phyloP scores from a whole-genome alignment of 2,329 filamentous ascomycete species.

The Colletotrichum cordylinicola region DNA sequence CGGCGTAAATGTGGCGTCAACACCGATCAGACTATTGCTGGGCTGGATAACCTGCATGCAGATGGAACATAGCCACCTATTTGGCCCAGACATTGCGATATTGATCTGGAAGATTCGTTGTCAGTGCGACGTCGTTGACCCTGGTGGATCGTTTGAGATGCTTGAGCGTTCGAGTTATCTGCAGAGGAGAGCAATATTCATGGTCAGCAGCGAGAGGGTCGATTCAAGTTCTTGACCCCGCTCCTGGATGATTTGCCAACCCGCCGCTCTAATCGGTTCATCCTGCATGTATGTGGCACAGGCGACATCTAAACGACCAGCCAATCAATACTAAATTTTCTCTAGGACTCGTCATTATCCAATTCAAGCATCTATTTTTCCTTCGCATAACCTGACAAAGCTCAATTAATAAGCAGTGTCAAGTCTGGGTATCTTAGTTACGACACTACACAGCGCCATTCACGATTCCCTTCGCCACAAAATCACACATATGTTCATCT shows the following conservation, averaged over 20 bases:
- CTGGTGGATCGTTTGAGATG: fast-evolving
- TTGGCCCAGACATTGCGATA: background rate
- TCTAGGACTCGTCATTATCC: background rate
- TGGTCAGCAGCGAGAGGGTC: background rate
- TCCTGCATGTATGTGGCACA: background rate
- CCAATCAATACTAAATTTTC: background rate
- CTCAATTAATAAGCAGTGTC: background rate
- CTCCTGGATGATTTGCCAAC: fast-evolving
- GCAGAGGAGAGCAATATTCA: fast-evolving
- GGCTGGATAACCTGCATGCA: background rate
- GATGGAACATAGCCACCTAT: fast-evolving
- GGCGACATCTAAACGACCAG: background rate
- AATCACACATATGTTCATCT: constrained; percentile 28
- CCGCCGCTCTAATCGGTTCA: background rate
- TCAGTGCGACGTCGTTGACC: fast-evolving
- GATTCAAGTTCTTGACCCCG: background rate
- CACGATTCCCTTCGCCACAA: constrained; percentile 9
- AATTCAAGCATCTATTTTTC: background rate
- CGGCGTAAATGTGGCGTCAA: fast-evolving
- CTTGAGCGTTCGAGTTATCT: background rate
- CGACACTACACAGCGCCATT: background rate
- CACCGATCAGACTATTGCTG: background rate
- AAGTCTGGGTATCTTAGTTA: background rate
- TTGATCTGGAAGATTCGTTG: background rate
- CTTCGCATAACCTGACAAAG: background rate